Base-by-base conservation (phyloP, 2,329 filamentous ascomycete species). In the Akanthomyces uredinophilus region DNA sequence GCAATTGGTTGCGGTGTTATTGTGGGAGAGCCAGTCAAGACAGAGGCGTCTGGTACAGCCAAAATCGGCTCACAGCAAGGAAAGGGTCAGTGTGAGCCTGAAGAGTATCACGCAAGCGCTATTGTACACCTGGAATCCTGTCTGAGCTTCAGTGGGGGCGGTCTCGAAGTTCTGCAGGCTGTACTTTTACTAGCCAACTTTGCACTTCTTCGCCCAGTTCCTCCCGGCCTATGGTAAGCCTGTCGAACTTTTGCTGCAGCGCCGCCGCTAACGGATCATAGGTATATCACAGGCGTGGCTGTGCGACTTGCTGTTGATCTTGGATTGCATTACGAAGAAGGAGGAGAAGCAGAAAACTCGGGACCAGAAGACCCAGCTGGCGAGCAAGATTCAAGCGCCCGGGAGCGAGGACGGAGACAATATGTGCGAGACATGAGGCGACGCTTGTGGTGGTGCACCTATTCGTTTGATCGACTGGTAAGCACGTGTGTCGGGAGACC, bases 381-480 rank as follows among this genome's bases (percentile, higher is more conserved):
- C 62, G 46, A 64, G 69, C 68, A 71, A 66, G 60, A 58, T n/a
- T 35, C 46, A 32, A 74, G 69, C 66, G 75, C 69, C 64, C 74
- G 76, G 70, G 81, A 74, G 81, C 90, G 79, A 74, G 88, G 73
- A 80, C 84, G 90, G 54, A 84, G 91, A 62, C 86, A 96, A 74
- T 97, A 92, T 83, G 83, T 92, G 44, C 87, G 94, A 59, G 95
- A 98, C 73, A 83, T 96, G 65, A 87, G 92, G 57, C 84, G 94
- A 62, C 85, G 94, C 37, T 80, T 98, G 16, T 98, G 93, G 92
- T 98, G 95, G 94, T 96, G 92, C 76, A 93, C 93, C 1, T 98
- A 98, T 75, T 94, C 91, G 5, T 86, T 98, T 61, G 94, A 98
- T 74, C 86, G 94, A n/a, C 86, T 98, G 5, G 94, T 98, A 56